phyloP scores from a whole-genome alignment of 2,329 filamentous ascomycete species.

The Juglanconis sp. region DNA sequence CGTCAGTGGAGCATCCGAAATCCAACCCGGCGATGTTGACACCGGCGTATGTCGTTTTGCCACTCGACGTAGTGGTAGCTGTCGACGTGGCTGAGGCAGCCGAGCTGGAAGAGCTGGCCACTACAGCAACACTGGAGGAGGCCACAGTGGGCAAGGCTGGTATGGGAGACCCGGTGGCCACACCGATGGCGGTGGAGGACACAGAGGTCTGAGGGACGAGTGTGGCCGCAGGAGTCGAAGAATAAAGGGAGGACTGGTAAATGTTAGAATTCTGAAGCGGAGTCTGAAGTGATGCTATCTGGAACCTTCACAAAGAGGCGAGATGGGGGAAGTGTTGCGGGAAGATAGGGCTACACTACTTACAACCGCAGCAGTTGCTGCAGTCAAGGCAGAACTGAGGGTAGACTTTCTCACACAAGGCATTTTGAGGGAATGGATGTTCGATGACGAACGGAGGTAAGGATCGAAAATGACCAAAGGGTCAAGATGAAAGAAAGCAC shows the following conservation, averaged over 20 bases:
- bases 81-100: background rate
- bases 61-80: background rate
- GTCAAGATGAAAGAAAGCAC: background rate
- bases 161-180: background rate
- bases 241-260: background rate
- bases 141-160: background rate
- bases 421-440: constrained; percentile 5
- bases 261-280: no score
- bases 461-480: constrained; percentile 4
- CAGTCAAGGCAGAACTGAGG: constrained; percentile 12
- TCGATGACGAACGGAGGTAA: background rate
- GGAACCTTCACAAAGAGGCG: no score
- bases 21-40: constrained; percentile 47
- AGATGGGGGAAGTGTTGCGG: no score
- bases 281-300: no score
- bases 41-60: constrained; percentile 23
- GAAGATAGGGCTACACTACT: background rate
- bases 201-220: background rate
- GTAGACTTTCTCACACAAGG: constrained; percentile 11
- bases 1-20: constrained; percentile 42
- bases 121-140: background rate
- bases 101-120: background rate
- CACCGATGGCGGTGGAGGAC: background rate
- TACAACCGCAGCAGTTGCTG: constrained; percentile 11
- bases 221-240: background rate